Percentiles rank a stretch among this genome's conserved stretches.
Evolutionary conservation across 352 stramenopile genomes (phyloP).

Genomic region (Sclerospora graminicola): DNA sequence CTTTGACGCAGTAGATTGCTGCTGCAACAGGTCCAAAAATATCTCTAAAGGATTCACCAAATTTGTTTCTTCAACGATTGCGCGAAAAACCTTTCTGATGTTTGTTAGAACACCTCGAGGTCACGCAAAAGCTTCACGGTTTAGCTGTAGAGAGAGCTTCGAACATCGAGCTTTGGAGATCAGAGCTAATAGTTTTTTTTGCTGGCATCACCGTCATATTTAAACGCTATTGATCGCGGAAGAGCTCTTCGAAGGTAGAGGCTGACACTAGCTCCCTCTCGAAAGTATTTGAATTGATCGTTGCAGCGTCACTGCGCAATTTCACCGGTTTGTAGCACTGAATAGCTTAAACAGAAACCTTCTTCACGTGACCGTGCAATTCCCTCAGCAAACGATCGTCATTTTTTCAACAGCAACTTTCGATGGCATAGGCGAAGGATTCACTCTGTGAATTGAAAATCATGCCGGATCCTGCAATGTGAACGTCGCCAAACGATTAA

Average conservation of each 20-base stretch:
- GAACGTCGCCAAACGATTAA: slow-evolving; percentile 74
- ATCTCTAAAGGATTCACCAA: slow-evolving; percentile 66
- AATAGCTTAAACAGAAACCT: slow-evolving; percentile 33
- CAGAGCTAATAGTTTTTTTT: slow-evolving; percentile 46
- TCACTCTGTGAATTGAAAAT: slow-evolving; percentile 44
- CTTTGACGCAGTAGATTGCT: slow-evolving; percentile 77
- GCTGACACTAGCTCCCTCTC: slow-evolving; percentile 23
- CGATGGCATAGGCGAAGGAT: slow-evolving; percentile 28
- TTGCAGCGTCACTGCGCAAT: slow-evolving; percentile 1
- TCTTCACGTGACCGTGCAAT: slow-evolving; percentile 13
- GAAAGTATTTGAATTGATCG: slow-evolving; percentile 8
- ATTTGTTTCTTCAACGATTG: slow-evolving; percentile 68
- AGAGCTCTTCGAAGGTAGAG: slow-evolving; percentile 60
- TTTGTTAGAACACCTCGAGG: slow-evolving; percentile 84
- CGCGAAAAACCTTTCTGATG: slow-evolving; percentile 68
- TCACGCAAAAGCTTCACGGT: slow-evolving; percentile 72
- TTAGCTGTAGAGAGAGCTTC: slow-evolving; percentile 32
- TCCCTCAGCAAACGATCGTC: slow-evolving; percentile 7
- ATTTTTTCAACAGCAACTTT: slow-evolving; percentile 7
- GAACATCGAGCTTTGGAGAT: slow-evolving; percentile 22
- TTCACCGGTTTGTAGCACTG: slow-evolving; percentile 34
- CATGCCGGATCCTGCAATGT: slow-evolving; percentile 54
- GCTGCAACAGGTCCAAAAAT: slow-evolving; percentile 71
- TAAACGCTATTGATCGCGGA: slow-evolving; percentile 63
- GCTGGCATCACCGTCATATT: slow-evolving; percentile 61